Base-by-base conservation (phyloP, 225 moss, liverwort and hornwort genomes). In the Polytrichum commune region DNA sequence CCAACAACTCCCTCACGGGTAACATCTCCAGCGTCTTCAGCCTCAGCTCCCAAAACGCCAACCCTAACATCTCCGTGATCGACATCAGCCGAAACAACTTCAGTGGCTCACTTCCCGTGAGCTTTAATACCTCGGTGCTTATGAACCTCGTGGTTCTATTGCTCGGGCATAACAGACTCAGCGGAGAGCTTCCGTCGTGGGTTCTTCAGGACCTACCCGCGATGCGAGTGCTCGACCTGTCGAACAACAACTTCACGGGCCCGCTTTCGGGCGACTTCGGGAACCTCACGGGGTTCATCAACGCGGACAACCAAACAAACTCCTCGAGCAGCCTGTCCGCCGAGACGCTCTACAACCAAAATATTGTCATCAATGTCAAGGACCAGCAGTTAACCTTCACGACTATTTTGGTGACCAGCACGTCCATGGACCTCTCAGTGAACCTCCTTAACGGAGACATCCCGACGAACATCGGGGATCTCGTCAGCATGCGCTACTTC, bases 171-270 rank as follows among this genome's bases (percentile, higher is more conserved):
- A 81, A 81, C 63, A 13, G 70, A 7, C 73, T 81, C 16, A 61
- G 55, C 32, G 76, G 76, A 16, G 7, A 29, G 0, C 73, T 77
- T 38, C 81, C 81, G 16, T 6, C 60, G 16, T 81, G 73, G 81
- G 13, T 46, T 46, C 61, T 81, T 24, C 74, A 70, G 76, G 68
- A 77, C 53, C 81, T 81, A 61, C 73, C 73, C 0, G 27, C n/a
- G 5, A 33, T 81, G 27, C 81, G 77, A 67, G 73, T 81, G 7
- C 73, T 81, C 22, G 76, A 77, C 68, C 65, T 81, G 0, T 81
- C 81, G 18, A 65, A 81, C 53, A 77, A 81, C 77, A 62, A 28
- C 1, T 55, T 81, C 3, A 65, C 73, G 0, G 77, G 80, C 3
- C 22, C 27, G 5, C 7, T 81, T 30, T 27, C 76, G 1, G 65